Conservation (phyloP, 108 stramenopile genomes). For the Fistulifera solaris region DNA sequence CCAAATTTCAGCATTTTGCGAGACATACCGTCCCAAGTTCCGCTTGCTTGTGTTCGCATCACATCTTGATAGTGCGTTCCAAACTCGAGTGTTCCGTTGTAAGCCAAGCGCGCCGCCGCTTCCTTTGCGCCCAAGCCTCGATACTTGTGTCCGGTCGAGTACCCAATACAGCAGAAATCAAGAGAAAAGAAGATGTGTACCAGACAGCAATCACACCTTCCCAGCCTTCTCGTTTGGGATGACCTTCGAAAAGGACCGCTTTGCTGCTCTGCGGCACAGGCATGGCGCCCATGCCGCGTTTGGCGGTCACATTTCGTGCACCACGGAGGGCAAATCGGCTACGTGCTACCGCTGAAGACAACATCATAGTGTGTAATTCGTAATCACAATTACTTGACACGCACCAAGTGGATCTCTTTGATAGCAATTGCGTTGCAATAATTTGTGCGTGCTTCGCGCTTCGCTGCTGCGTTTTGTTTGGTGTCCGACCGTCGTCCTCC, state of each 20-base stretch:
- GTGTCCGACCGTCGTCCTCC: too few relatives aligned
- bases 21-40: slow-evolving; percentile 33
- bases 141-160: slow-evolving; percentile 38
- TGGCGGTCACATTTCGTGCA: too few relatives aligned
- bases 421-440: too few relatives aligned
- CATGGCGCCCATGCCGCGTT: slow-evolving; percentile 5
- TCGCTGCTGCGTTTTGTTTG: too few relatives aligned
- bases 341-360: too few relatives aligned
- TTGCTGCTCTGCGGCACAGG: slow-evolving; percentile 49
- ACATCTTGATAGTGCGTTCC: slow-evolving; percentile 39
- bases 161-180: slow-evolving; percentile 14
- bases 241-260: slow-evolving; percentile 41
- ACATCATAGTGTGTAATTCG: too few relatives aligned
- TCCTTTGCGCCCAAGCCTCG: slow-evolving; percentile 48
- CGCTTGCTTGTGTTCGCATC: not conserved
- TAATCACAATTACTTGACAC: too few relatives aligned
- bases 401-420: too few relatives aligned
- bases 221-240: slow-evolving; percentile 47
- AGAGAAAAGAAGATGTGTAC: slow-evolving; percentile 31
- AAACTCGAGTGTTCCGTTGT: slow-evolving; percentile 36
- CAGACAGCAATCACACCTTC: slow-evolving; percentile 25
- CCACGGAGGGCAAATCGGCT: too few relatives aligned
- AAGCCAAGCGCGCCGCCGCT: slow-evolving; percentile 38
- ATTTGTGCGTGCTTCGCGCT: too few relatives aligned
- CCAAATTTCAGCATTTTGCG: slow-evolving; percentile 25